A percentile compares a stretch with the other conserved stretches of the same genome.
Conservation (phyloP, 805 yeast species). For the Danielozyma ontarioensis region DNA sequence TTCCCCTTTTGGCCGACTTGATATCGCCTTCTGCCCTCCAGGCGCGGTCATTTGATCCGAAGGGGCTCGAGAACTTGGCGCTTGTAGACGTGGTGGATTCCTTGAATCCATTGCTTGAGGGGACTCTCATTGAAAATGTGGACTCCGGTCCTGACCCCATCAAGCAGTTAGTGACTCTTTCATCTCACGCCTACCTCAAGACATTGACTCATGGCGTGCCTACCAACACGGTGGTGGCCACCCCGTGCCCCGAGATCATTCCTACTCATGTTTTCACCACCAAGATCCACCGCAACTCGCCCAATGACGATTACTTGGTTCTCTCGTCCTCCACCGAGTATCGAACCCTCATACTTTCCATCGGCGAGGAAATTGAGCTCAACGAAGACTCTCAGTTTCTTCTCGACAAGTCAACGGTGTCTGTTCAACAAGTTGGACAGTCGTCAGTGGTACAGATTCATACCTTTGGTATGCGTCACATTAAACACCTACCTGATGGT, state of each 20-base stretch:
- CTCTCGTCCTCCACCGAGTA: conserved; percentile 51
- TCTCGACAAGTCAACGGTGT: conserved; percentile 54
- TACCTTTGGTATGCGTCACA: conserved; percentile 61
- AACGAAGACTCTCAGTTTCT: conserved; percentile 62
- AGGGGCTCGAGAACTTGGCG: conserved; percentile 50
- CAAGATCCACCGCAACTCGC: conserved; percentile 38
- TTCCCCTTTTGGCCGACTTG: background rate
- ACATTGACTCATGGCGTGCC: conserved; percentile 53
- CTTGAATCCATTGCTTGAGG: conserved; percentile 47
- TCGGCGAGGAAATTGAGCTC: conserved; percentile 78
- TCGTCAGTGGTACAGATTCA: conserved; percentile 69
- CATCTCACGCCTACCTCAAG: conserved; percentile 44
- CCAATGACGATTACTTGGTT: conserved; percentile 58
- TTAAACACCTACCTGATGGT: conserved; percentile 12
- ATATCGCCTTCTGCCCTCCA: conserved; percentile 1
- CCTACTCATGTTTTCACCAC: conserved; percentile 65
- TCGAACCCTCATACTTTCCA: conserved; percentile 66
- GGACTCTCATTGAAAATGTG: conserved; percentile 12
- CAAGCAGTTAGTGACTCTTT: conserved; percentile 21
- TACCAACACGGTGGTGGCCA: conserved; percentile 58
- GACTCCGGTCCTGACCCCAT: conserved; percentile 10
- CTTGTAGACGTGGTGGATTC: conserved; percentile 47
- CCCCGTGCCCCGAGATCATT: conserved; percentile 63
- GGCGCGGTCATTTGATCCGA: conserved; percentile 18
- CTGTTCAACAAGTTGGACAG: conserved; percentile 62